Evolutionary conservation across 83 land plant species (phyloP).

Genomic region (Isoetes engelmannii): DNA sequence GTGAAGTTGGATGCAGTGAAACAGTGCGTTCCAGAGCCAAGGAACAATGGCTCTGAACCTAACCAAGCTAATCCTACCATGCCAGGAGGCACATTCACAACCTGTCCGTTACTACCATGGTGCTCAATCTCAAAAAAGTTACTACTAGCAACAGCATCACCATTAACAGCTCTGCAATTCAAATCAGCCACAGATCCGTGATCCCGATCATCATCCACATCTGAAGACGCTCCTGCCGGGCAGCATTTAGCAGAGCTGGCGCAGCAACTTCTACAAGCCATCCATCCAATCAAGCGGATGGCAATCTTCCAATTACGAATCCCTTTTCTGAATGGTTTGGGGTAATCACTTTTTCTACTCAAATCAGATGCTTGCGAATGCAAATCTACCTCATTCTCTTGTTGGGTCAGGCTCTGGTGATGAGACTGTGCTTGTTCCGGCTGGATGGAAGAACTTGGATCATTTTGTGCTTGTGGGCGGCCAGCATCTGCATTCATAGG

Average conservation of each 20-base stretch:
- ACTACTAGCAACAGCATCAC: not conserved
- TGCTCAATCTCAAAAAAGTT: constrained; percentile 1
- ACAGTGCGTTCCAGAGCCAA: not conserved
- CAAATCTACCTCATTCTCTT: no score
- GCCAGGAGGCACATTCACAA: constrained; percentile 13
- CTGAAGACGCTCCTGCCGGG: not conserved
- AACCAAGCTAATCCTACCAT: constrained; percentile 24
- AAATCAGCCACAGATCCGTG: not conserved
- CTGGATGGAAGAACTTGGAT: no score
- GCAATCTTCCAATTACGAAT: not conserved
- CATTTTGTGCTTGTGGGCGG: no score
- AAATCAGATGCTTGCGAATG: no score
- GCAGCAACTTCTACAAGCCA: constrained; percentile 7
- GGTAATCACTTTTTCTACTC: no score
- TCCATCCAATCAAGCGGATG: not conserved
- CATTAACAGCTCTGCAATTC: not conserved
- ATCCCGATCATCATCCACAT: not conserved
- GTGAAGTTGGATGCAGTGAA: constrained; percentile 1
- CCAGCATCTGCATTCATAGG: no score
- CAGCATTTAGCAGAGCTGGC: constrained; percentile 1
- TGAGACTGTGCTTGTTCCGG: no score
- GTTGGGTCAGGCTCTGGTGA: no score
- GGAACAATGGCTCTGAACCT: constrained; percentile 15
- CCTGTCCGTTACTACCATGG: not conserved
- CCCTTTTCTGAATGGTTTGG: not conserved